Base-by-base conservation (phyloP, 2,329 filamentous ascomycete species). In the Verticillium tricorpus region DNA sequence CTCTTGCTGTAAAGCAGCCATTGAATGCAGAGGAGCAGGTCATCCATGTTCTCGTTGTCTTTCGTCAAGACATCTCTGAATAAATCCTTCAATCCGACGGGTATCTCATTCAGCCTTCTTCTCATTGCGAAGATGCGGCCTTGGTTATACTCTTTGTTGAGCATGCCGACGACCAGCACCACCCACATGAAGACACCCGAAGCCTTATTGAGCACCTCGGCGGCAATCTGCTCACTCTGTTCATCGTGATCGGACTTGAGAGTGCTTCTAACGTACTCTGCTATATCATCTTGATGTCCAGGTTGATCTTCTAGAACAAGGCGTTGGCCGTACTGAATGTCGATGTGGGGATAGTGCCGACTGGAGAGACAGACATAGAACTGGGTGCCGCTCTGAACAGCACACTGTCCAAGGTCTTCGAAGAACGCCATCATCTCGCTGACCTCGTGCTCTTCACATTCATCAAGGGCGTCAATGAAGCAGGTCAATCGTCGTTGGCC, bases 131-230 rank as follows among this genome's bases (percentile, higher is more conserved):
- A 35, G 14, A 35, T 11, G 67, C 11, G 68, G 66, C 70, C 71
- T 19, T 64, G 56, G 12, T 69, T 62, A 17, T 69, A 66, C 32
- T 76, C 74, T 25, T 70, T 70, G 58, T 78, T 78, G 12, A 80
- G 65, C 5, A 79, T 76, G 1, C 72, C 68, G 1, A 80, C 70
- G 2, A 80, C 78, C 0, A 80, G 61, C 4, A 73, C 74, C 9
- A 75, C 71, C 78, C 77, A 80, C 57, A 82, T 70, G 58, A 82
- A 82, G 37, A 81, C 69, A 0, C 76, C 75, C 0, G 72, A 68
- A n/a, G 77, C 72, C 61, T 76, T 79, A 3, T 70, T 56, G 1
- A 73, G 65, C 3, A 81, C 60, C n/a, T 75, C 63, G 0, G 62
- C 55, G 8, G 66, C 59, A 45, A 76, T 63, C 0, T 60, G 69